Base-by-base conservation (phyloP, 192 early-diverging fungal species). In the Bifiguratus adelaidae region DNA sequence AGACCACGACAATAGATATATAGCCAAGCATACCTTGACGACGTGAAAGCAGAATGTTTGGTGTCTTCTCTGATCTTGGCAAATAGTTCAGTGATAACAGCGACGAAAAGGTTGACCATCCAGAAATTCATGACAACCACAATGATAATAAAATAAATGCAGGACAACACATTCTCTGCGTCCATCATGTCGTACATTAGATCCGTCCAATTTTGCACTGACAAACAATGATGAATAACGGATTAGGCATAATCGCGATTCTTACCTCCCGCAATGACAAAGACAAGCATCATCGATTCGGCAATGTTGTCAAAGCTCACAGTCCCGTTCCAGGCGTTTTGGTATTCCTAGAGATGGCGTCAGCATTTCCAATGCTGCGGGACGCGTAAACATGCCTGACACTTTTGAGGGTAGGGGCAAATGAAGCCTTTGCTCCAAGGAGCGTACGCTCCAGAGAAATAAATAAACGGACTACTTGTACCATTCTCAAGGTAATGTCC, bases 71-170 rank as follows among this genome's bases (percentile, higher is more conserved):
- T 55, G n/a, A 80, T 70, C 55, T 77, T 74, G 23, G 73, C 75
- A 69, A 80, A 80, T 67, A 77, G 70, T 55, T 73, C 69, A 22
- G 65, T 76, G 50, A 77, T 77, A 25, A 80, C 78, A 13, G 78
- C 78, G n/a, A 80, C 56, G 45, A 80, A 80, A 34, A 80, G 53
- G 48, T 80, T 76, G 32, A 80, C 52, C 33, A 80, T 59, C 78
- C 74, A 76, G 49, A 73, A 77, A 48, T 76, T 75, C 65, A 80
- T 68, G n/a, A 80, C 61, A 20, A 80, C 38, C 5, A 77, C 65
- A 27, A 72, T 56, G 12, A 75, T 24, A 11, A 80, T 63, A 54
- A 77, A 80, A 40, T 70, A 80, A 30, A 75, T 24, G 29, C 67
- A 50, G 0, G 75, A 61, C 52, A 66, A 52, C 15, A 45, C 38